Evolutionary conservation across 352 stramenopile species (phyloP).

Genomic region (Nothophytophthora sp.): DNA sequence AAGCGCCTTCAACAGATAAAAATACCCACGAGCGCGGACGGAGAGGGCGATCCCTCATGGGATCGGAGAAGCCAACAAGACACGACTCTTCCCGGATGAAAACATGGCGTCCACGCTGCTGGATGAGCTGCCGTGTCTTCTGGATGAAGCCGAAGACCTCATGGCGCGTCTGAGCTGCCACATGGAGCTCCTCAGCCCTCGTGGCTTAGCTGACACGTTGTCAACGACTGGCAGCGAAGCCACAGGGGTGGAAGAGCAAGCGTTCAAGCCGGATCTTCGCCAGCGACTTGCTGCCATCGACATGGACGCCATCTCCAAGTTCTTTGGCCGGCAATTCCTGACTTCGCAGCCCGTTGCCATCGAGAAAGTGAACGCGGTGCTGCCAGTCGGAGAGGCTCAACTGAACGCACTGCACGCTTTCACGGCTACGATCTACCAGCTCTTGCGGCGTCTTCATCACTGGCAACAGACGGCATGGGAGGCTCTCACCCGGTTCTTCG

Average conservation of each 20-base stretch:
- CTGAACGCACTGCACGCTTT: constrained; percentile 28
- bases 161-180: constrained; percentile 47
- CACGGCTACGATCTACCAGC: constrained; percentile 39
- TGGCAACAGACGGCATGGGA: constrained; percentile 63
- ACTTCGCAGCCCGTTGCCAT: constrained; percentile 23
- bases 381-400: constrained; percentile 6
- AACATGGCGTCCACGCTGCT: constrained; percentile 60
- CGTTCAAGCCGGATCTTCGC: constrained; percentile 3
- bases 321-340: constrained; percentile 56
- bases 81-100: too few relatives aligned
- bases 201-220: too few relatives aligned
- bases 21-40: constrained; percentile 23
- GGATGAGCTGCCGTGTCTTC: constrained; percentile 62
- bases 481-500: constrained; percentile 42
- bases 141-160: constrained; percentile 63
- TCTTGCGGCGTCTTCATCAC: constrained; percentile 68
- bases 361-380: constrained; percentile 18
- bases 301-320: constrained; percentile 31
- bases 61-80: too few relatives aligned
- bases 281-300: constrained; percentile 19
- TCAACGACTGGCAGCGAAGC: too few relatives aligned
- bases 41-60: too few relatives aligned
- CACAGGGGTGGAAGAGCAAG: too few relatives aligned
- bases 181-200: constrained; percentile 27
- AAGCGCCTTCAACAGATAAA: constrained; percentile 16